These are phyloP conservation scores for Perkinsus olseni DNA, from an alignment of 169 alveolate genomes.

Conservation along the genomic window DNA sequence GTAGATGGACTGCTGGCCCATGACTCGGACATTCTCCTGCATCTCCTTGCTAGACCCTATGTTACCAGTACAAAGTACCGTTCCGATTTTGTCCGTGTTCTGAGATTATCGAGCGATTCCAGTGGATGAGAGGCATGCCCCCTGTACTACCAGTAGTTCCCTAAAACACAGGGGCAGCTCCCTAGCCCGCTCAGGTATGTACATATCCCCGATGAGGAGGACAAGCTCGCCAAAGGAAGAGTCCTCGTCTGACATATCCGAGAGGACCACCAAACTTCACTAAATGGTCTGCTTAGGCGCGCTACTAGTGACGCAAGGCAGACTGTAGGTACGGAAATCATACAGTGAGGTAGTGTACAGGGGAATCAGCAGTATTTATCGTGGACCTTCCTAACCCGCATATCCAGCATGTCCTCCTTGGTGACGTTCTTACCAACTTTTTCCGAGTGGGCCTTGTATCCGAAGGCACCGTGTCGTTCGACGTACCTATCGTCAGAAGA, in stretches of 20 bases:
- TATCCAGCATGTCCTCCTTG: neutral
- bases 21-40: constrained; percentile 45
- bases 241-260: neutral
- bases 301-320: neutral
- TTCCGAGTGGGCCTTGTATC: neutral
- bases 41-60: constrained; percentile 60
- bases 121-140: neutral
- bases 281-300: neutral
- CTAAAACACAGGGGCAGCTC: constrained; percentile 72
- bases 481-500: neutral
- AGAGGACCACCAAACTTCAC: neutral
- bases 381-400: constrained; percentile 1
- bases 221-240: constrained; percentile 35
- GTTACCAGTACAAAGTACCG: constrained; percentile 62
- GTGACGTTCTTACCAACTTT: neutral
- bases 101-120: neutral
- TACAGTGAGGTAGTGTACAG: neutral
- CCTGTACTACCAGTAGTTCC: constrained; percentile 49
- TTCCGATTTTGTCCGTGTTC: constrained; percentile 52
- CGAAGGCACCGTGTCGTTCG: neutral
- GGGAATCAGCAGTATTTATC: neutral
- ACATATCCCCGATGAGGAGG: constrained; percentile 71
- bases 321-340: neutral
- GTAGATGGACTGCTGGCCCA: neutral
- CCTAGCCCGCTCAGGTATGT: constrained; percentile 74